These are phyloP conservation scores for Paraleonurus japonicus DNA, from an alignment of 257 asterid genomes.

Conservation along the genomic window DNA sequence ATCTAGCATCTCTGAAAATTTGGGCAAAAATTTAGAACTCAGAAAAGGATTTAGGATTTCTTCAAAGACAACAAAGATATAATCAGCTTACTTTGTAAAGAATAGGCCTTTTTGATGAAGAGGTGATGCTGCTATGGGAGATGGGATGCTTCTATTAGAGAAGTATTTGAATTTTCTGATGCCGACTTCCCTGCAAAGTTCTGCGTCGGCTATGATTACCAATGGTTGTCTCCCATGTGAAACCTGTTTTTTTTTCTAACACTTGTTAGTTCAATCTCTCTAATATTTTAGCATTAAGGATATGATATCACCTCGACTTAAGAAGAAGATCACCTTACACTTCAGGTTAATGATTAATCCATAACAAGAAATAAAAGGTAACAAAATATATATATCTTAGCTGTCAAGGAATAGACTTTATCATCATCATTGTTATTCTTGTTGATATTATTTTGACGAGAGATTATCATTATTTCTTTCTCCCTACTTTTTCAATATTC, in stretches of 20 bases:
- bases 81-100: slow-evolving; percentile 60
- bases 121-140: slow-evolving; percentile 91
- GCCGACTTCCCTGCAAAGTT: slow-evolving; percentile 88
- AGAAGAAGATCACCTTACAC: neutral
- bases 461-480: neutral
- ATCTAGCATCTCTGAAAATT: slow-evolving; percentile 64
- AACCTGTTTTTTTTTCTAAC: slow-evolving; percentile 43
- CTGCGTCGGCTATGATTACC: slow-evolving; percentile 86
- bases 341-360: neutral
- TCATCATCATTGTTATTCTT: neutral
- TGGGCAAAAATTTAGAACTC: neutral
- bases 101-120: slow-evolving; percentile 96
- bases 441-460: neutral
- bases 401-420: neutral
- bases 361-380: neutral
- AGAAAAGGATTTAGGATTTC: neutral
- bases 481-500: neutral
- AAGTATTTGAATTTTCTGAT: slow-evolving; percentile 74
- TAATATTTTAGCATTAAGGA: neutral
- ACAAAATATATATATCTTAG: neutral
- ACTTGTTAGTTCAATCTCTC: neutral
- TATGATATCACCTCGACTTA: neutral
- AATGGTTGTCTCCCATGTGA: slow-evolving; percentile 94
- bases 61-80: neutral
- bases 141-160: slow-evolving; percentile 89